Base-by-base conservation (phyloP, 2,329 filamentous ascomycete species). In the Exophiala bonariae region DNA sequence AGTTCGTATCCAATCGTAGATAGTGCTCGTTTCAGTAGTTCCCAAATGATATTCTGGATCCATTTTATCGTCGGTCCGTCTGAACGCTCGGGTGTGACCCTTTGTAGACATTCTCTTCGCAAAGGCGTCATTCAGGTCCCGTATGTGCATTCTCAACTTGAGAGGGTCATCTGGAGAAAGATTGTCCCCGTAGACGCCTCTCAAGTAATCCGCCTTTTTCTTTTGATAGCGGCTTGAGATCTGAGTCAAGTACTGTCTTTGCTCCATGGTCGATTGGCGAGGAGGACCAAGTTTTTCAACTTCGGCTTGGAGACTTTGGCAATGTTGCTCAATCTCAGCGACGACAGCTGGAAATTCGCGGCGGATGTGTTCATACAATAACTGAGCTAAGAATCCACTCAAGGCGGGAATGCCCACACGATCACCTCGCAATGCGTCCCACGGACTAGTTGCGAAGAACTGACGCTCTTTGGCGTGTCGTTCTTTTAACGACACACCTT, bases 291-390 rank as follows among this genome's bases (percentile, higher is more conserved):
- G 60, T 0, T 41, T 44, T 9, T 60, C 41, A 4, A 75, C 56
- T 1, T 56, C 43, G 1, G 54, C 33, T 44, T 61, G 59, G 19
- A 55, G 58, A 3, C 54, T 55, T 3, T 59, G 59, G 10, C 71
- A 55, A 16, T 60, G 55, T n/a, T 60, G 61, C 19, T 55, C 57
- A 41, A 70, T 66, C 37, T 76, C 72, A 3, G 47, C 31, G 49
- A 67, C 63, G 19, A 75, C 68, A 45, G 66, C 63, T 3, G 73
- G 72, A 50, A 78, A 77, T 46, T 73, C 69, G 3, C 64, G 63
- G 14, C 67, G 67, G 3, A 64, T 66, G 1, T 77, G 64, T 0
- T 75, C 60, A 5, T 70, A 67, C 14, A 68, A 64, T 3, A 78
- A 61, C 3, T 68, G 66, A 4, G 44, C 49, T 17, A 66, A 65